Conservation (phyloP, 2,329 filamentous ascomycete genomes). For the Calycina marina region DNA sequence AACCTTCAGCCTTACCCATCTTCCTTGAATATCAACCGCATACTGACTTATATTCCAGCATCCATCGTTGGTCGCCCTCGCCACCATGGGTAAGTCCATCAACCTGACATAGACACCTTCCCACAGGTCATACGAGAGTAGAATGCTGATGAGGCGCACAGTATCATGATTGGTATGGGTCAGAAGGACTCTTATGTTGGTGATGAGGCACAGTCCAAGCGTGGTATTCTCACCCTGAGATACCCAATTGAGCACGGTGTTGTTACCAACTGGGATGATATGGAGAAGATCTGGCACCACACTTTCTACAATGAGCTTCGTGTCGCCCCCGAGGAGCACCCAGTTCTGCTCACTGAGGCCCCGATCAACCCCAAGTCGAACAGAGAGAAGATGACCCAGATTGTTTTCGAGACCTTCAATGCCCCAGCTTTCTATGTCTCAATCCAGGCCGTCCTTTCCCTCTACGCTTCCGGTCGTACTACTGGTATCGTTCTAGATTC, state of each 20-base stretch:
- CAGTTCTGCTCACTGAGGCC: slow-evolving; percentile 95
- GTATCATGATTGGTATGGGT: slow-evolving; percentile 99
- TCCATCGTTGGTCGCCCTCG: slow-evolving; percentile 99
- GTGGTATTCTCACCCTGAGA: slow-evolving; percentile 99
- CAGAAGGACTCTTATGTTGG: slow-evolving; percentile 99
- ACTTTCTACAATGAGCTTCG: slow-evolving; percentile 99
- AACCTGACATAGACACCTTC: slow-evolving; percentile 3
- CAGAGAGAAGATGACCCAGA: slow-evolving; percentile 99
- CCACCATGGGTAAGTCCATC: slow-evolving; percentile 84
- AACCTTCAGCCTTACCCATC: too few relatives aligned
- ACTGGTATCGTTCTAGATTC: slow-evolving; percentile 99
- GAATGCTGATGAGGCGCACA: slow-evolving; percentile 27
- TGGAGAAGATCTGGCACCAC: slow-evolving; percentile 99
- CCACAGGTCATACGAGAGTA: slow-evolving; percentile 6
- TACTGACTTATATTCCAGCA: slow-evolving; percentile 38
- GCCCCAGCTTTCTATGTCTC: slow-evolving; percentile 99
- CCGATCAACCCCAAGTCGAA: slow-evolving; percentile 99
- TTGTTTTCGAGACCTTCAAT: slow-evolving; percentile 99
- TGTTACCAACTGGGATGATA: slow-evolving; percentile 99
- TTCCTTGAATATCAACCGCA: neutral
- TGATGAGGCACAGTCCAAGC: slow-evolving; percentile 99
- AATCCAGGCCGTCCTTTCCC: slow-evolving; percentile 97
- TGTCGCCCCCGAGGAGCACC: slow-evolving; percentile 99
- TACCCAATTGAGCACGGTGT: slow-evolving; percentile 99
- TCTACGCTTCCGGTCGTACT: slow-evolving; percentile 99